These are phyloP conservation scores for Backusella mclennaniae DNA, from an alignment of 192 early-diverging fungal species.

Conservation along the genomic window DNA sequence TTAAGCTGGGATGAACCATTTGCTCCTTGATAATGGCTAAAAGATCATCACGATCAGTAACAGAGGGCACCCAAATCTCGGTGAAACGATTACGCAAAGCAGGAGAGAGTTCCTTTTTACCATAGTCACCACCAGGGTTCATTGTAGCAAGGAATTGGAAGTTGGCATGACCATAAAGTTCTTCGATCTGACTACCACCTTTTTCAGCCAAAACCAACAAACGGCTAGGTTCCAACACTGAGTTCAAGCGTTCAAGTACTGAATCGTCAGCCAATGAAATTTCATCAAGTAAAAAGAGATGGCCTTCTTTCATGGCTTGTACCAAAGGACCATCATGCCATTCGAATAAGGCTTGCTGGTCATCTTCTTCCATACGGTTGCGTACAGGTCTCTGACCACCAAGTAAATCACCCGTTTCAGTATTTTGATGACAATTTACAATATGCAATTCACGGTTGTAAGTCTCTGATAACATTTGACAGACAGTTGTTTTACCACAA, in stretches of 20 bases:
- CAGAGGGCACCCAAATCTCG: slow-evolving; percentile 95
- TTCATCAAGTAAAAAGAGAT: slow-evolving; percentile 95
- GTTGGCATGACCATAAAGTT: slow-evolving; percentile 59
- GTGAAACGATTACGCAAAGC: slow-evolving; percentile 98
- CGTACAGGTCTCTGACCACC: slow-evolving; percentile 93
- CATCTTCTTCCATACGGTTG: slow-evolving; percentile 56
- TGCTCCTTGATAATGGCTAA: slow-evolving; percentile 60
- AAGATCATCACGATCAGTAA: slow-evolving; percentile 77
- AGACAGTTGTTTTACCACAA: slow-evolving; percentile 98
- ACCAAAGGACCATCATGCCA: slow-evolving; percentile 98
- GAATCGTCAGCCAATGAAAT: slow-evolving; percentile 98
- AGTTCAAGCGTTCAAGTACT: slow-evolving; percentile 94
- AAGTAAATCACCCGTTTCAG: slow-evolving; percentile 91
- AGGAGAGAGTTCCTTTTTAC: slow-evolving; percentile 97
- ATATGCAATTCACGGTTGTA: slow-evolving; percentile 67
- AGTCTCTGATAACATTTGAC: slow-evolving; percentile 84
- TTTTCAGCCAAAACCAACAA: slow-evolving; percentile 90
- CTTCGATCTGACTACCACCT: slow-evolving; percentile 69
- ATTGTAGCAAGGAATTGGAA: slow-evolving; percentile 98
- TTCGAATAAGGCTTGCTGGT: slow-evolving; percentile 72
- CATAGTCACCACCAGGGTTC: slow-evolving; percentile 99
- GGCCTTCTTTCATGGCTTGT: slow-evolving; percentile 82
- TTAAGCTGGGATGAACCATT: slow-evolving; percentile 35
- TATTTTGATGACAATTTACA: slow-evolving; percentile 97
- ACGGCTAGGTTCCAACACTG: slow-evolving; percentile 86